phyloP scores from a whole-genome alignment of 2,329 filamentous ascomycete species.

The Clonostachys solani region DNA sequence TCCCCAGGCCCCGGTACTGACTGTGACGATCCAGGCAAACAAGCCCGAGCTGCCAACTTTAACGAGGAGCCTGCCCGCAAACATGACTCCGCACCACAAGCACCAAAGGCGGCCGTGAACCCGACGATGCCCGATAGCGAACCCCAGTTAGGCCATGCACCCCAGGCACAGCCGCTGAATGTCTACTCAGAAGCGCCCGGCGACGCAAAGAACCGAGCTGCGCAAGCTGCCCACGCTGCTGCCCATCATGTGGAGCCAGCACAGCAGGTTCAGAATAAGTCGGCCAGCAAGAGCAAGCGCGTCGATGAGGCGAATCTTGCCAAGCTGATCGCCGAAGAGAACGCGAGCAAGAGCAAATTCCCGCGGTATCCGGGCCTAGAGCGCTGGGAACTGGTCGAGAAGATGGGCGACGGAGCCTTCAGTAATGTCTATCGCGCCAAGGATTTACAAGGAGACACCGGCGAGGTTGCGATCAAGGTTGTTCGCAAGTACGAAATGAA shows the following conservation, averaged over 20 bases:
- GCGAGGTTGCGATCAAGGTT: slow-evolving; percentile 94
- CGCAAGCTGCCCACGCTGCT: slow-evolving; percentile 62
- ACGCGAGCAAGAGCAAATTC: slow-evolving; percentile 78
- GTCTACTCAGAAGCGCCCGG: slow-evolving; percentile 60
- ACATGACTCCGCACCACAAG: slow-evolving; percentile 43
- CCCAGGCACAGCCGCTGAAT: slow-evolving; percentile 48
- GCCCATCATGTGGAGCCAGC: slow-evolving; percentile 59
- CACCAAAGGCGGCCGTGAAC: slow-evolving; percentile 4
- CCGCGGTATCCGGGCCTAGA: slow-evolving; percentile 51
- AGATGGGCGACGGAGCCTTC: slow-evolving; percentile 99
- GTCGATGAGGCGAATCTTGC: slow-evolving; percentile 69
- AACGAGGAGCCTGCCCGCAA: slow-evolving; percentile 47
- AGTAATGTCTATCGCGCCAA: slow-evolving; percentile 94
- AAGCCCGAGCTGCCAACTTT: slow-evolving; percentile 61
- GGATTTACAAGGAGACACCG: slow-evolving; percentile 66
- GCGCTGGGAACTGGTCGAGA: slow-evolving; percentile 80
- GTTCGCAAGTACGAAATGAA: slow-evolving; percentile 99
- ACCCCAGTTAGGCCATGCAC: slow-evolving; percentile 27
- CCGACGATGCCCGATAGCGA: slow-evolving; percentile 51
- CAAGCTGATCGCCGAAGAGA: slow-evolving; percentile 87
- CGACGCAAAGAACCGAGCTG: slow-evolving; percentile 61
- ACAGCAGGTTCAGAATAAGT: slow-evolving; percentile 40
- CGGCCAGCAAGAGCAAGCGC: slow-evolving; percentile 19
- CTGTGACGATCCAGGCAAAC: slow-evolving; percentile 59
- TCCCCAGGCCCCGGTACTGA: slow-evolving; percentile 5